Evolutionary conservation across 768 basidiomycete species (phyloP), one percentile per base, ranked within the genome.

Genomic region (Serendipita sp.): DNA sequence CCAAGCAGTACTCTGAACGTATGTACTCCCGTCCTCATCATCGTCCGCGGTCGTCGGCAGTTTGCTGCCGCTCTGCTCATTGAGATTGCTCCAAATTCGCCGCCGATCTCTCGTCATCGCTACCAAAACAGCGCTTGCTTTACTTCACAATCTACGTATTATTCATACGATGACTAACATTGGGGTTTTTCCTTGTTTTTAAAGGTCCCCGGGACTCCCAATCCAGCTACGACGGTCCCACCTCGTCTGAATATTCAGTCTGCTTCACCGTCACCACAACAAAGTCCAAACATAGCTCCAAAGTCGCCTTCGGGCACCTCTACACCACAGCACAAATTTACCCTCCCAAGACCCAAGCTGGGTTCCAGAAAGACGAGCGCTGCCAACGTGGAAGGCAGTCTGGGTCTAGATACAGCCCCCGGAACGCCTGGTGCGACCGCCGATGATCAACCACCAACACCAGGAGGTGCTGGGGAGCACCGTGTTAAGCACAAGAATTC

Each of bases 91-190:
- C 41, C 5, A 41, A 41, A 41, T 41, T 41, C 34, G 28, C 56
- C 56, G 56, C 56, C 56, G 36, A 60, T 60, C 56, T 60, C 56
- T 60, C 56, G 56, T 60, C 56, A 60, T 60, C 56, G n/a, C 35
- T 36, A 30, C n/a, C 30, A 52, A 34, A 18, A 52, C 48, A 18
- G 48, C 48, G 18, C 32, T 8, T 52, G 48, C n/a, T 32, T 52
- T 52, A 10, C 32, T 52, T 52, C 7, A 8, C 5, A 51, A 51
- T 51, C 48, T 36, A 10, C 18, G 32, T 60, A 28, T 60, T 60
- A 60, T 28, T 28, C 56, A 30, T 60, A 10, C 16, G 0, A 60
- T 60, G 10, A 60, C 56, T 60, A 32, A 60, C 36, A 38, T n/a
- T 52, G 18, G 18, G 18, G 8, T 52, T 52, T 52, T 52, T 52